phyloP scores from a whole-genome alignment of 768 basidiomycete genomes.

The Obba rivulosa region DNA sequence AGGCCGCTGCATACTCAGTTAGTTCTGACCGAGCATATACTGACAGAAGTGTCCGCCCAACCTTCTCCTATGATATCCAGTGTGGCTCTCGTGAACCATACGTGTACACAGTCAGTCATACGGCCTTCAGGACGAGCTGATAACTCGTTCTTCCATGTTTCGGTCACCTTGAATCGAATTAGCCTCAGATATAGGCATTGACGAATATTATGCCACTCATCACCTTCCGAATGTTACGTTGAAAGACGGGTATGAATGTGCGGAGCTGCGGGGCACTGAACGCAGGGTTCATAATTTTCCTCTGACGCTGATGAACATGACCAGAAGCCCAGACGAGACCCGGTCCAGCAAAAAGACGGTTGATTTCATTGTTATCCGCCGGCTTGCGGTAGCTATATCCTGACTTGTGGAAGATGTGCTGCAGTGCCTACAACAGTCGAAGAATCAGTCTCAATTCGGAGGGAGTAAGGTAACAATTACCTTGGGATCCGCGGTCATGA shows the following conservation, averaged over 20 bases:
- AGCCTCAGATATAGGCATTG: background rate
- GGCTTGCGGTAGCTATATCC: conserved; percentile 26
- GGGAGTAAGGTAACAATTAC: background rate
- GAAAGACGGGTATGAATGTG: conserved; percentile 1
- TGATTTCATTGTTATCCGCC: conserved; percentile 6
- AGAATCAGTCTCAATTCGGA: background rate
- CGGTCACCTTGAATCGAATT: background rate
- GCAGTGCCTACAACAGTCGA: conserved; percentile 16
- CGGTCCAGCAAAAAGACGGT: conserved; percentile 13
- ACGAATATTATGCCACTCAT: background rate
- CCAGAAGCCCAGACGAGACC: conserved; percentile 11
- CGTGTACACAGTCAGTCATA: background rate
- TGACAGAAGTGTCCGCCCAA: background rate
- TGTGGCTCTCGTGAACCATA: conserved; percentile 1
- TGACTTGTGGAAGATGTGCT: conserved; percentile 23
- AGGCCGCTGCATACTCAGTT: background rate
- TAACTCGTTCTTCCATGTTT: background rate
- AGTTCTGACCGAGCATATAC: background rate
- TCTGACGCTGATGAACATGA: background rate
- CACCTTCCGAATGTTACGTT: background rate
- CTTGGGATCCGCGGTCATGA: conserved; percentile 11
- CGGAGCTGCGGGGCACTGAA: conserved; percentile 1
- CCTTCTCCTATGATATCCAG: conserved; percentile 6
- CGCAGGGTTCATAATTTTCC: conserved; percentile 6
- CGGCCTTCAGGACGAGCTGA: background rate